A percentile compares a stretch with the other conserved stretches of the same genome.
phyloP scores from a whole-genome alignment of 108 stramenopile species.

The Cyclotella atomus region DNA sequence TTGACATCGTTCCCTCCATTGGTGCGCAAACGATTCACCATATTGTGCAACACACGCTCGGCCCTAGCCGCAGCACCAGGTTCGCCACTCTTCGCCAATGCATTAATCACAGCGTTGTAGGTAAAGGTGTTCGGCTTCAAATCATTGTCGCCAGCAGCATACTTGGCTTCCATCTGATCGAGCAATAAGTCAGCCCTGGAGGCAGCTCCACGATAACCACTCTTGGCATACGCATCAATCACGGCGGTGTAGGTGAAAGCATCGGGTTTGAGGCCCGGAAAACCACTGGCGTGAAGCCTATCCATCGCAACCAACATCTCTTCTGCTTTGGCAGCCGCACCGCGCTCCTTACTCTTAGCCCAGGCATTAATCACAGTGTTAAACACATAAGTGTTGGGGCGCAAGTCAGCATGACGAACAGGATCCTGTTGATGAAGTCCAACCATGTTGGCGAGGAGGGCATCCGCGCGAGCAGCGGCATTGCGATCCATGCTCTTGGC shows the following conservation, averaged over 20 bases:
- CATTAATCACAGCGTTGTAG: constrained; percentile 85
- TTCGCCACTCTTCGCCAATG: constrained; percentile 68
- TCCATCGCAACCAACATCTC: constrained; percentile 89
- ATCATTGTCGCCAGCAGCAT: constrained; percentile 77
- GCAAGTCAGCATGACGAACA: constrained; percentile 64
- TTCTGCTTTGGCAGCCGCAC: constrained; percentile 85
- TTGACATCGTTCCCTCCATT: constrained; percentile 75
- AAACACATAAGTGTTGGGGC: constrained; percentile 86
- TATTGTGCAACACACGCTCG: constrained; percentile 60
- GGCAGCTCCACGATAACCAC: constrained; percentile 84
- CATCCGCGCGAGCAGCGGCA: constrained; percentile 80
- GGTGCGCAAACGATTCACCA: constrained; percentile 66
- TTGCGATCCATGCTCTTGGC: constrained; percentile 79
- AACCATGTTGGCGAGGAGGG: constrained; percentile 81
- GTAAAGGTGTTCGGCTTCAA: constrained; percentile 85
- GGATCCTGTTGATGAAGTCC: constrained; percentile 79
- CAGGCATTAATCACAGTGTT: constrained; percentile 82
- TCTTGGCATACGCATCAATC: constrained; percentile 86
- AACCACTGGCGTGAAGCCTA: constrained; percentile 69
- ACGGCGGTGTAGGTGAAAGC: constrained; percentile 86
- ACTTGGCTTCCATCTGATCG: constrained; percentile 88
- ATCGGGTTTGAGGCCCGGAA: constrained; percentile 84
- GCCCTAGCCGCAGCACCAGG: constrained; percentile 62
- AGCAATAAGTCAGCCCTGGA: constrained; percentile 79
- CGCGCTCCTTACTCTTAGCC: constrained; percentile 60